Evolutionary conservation across 2,329 filamentous ascomycete genomes (phyloP).

Genomic region (Nannizzia gypsea): DNA sequence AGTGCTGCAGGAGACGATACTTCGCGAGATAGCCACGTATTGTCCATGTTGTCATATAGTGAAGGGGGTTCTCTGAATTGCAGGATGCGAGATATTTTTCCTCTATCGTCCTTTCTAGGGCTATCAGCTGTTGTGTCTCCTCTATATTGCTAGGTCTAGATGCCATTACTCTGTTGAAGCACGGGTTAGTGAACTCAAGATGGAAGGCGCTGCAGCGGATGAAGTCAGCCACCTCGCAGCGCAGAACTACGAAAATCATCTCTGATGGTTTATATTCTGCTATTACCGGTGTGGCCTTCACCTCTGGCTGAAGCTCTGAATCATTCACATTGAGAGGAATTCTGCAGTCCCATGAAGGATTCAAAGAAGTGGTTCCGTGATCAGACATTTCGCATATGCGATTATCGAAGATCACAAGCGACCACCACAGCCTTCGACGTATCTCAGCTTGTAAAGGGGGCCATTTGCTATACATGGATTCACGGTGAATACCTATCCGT

Average conservation of each 20-base stretch:
- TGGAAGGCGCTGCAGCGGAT: not conserved
- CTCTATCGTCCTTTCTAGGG: not conserved
- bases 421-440: slow-evolving; percentile 63
- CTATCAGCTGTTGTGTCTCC: not conserved
- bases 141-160: not conserved
- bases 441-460: slow-evolving; percentile 53
- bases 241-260: not conserved
- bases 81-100: not conserved
- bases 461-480: slow-evolving; percentile 39
- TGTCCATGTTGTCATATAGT: not conserved
- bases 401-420: slow-evolving; percentile 55
- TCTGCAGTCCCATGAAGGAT: slow-evolving; percentile 36
- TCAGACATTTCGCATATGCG: slow-evolving; percentile 54
- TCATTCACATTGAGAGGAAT: slow-evolving; percentile 36
- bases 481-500: slow-evolving; percentile 55
- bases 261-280: not conserved
- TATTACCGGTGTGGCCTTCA: slow-evolving; percentile 23
- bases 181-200: not conserved
- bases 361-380: slow-evolving; percentile 32
- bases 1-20: not conserved
- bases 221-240: not conserved
- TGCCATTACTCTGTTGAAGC: not conserved
- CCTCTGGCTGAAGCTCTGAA: slow-evolving; percentile 29
- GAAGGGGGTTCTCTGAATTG: not conserved
- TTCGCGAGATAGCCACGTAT: not conserved